phyloP scores from a whole-genome alignment of 2,329 filamentous ascomycete species.

The Pezicula radicicola region DNA sequence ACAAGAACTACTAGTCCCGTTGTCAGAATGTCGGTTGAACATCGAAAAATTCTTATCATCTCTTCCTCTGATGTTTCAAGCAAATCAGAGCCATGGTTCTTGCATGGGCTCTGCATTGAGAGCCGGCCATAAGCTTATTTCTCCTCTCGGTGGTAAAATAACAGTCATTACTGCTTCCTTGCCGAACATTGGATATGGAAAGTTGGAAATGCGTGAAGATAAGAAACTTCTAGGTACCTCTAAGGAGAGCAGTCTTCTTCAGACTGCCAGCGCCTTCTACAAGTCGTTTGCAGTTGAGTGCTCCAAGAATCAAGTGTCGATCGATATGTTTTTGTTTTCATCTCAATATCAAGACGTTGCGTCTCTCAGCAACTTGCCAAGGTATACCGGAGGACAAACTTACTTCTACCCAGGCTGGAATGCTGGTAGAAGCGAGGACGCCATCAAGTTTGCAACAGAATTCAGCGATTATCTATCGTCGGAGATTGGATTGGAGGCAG shows the following conservation, averaged over 20 bases:
- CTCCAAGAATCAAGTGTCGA: slow-evolving; percentile 97
- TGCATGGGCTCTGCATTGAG: slow-evolving; percentile 92
- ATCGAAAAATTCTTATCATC: slow-evolving; percentile 89
- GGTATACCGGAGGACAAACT: slow-evolving; percentile 96
- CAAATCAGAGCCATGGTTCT: slow-evolving; percentile 84
- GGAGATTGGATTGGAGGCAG: slow-evolving; percentile 93
- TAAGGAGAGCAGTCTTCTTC: slow-evolving; percentile 83
- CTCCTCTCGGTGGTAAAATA: slow-evolving; percentile 91
- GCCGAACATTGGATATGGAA: slow-evolving; percentile 85
- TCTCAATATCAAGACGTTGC: slow-evolving; percentile 97
- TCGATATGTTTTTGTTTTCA: slow-evolving; percentile 97
- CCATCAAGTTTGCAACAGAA: slow-evolving; percentile 95
- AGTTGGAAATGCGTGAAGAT: slow-evolving; percentile 90
- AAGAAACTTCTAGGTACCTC: slow-evolving; percentile 93
- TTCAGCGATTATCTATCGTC: slow-evolving; percentile 96
- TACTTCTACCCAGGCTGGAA: slow-evolving; percentile 99
- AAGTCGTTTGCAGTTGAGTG: slow-evolving; percentile 99
- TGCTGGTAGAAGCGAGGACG: slow-evolving; percentile 87
- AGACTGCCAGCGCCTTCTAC: slow-evolving; percentile 95
- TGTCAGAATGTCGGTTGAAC: slow-evolving; percentile 85
- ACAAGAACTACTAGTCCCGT: slow-evolving; percentile 82
- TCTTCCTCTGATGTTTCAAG: slow-evolving; percentile 94
- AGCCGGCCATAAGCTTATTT: slow-evolving; percentile 94
- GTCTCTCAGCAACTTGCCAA: slow-evolving; percentile 88
- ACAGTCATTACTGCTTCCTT: slow-evolving; percentile 86